These are phyloP conservation scores for Rhododendron henanense DNA, from an alignment of 148 eudicot species.

Conservation along the genomic window DNA sequence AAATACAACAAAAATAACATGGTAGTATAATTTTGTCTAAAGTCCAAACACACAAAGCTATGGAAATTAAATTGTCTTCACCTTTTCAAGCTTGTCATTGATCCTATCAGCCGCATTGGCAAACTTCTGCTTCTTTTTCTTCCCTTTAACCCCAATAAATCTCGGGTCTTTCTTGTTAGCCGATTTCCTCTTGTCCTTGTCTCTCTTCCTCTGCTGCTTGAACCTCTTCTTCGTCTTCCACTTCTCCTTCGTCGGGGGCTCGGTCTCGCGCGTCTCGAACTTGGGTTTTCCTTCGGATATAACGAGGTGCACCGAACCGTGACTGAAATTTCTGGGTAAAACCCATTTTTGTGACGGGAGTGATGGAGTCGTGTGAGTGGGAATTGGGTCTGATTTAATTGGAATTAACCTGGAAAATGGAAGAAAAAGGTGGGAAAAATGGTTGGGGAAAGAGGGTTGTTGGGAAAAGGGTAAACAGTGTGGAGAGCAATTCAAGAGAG, in stretches of 20 bases:
- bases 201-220: slow-evolving; percentile 65
- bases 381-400: slow-evolving; percentile 8
- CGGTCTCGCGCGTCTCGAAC: slow-evolving; percentile 67
- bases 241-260: slow-evolving; percentile 82
- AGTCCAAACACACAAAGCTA: background rate
- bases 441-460: background rate
- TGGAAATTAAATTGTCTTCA: background rate
- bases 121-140: slow-evolving; percentile 63
- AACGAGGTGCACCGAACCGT: slow-evolving; percentile 66
- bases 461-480: background rate
- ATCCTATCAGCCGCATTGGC: slow-evolving; percentile 73
- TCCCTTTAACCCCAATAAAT: slow-evolving; percentile 52
- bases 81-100: slow-evolving; percentile 76
- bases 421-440: background rate
- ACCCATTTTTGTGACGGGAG: slow-evolving; percentile 18
- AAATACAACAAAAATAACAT: background rate
- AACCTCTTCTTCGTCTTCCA: slow-evolving; percentile 83
- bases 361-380: background rate
- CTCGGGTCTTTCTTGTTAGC: slow-evolving; percentile 86
- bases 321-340: slow-evolving; percentile 43
- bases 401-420: slow-evolving; percentile 12
- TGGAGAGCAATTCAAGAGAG: background rate
- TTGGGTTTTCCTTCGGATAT: slow-evolving; percentile 73
- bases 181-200: slow-evolving; percentile 65
- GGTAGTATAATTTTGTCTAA: background rate